Conservation (phyloP, 106 monocot genomes). For the Dactylorhiza incarnata region DNA sequence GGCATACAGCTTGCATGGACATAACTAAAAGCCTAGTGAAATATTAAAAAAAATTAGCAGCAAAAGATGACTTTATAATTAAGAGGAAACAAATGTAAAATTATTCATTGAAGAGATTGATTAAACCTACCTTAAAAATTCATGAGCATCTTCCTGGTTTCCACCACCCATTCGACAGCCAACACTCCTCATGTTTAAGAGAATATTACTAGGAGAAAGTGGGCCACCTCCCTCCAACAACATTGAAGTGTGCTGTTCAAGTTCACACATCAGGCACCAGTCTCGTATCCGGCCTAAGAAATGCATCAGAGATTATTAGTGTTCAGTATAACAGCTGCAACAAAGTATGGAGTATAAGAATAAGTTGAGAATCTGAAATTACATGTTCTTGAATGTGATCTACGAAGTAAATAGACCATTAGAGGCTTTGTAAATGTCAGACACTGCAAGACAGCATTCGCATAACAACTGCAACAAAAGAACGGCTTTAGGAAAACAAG, state of each 20-base stretch:
- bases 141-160: conserved; percentile 97
- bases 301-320: not conserved
- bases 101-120: not conserved
- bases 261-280: conserved; percentile 96
- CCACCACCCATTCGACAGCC: conserved; percentile 87
- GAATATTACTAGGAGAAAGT: conserved; percentile 63
- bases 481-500: too few relatives aligned
- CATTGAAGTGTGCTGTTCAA: conserved; percentile 77
- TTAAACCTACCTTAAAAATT: conserved; percentile 68
- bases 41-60: not conserved
- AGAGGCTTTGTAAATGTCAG: conserved; percentile 89
- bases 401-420: conserved; percentile 68
- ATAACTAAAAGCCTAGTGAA: conserved; percentile 65
- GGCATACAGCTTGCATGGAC: conserved; percentile 92
- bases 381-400: conserved; percentile 85
- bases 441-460: conserved; percentile 93
- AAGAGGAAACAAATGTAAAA: too few relatives aligned
- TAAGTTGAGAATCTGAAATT: conserved; percentile 14
- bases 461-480: conserved; percentile 71
- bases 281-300: conserved; percentile 51
- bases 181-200: conserved; percentile 77
- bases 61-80: not conserved
- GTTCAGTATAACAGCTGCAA: not conserved
- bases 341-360: not conserved
- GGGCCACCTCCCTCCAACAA: conserved; percentile 60